phyloP scores from a whole-genome alignment of 1,284 basidiomycete species.

The Thecaphora thlaspeos region DNA sequence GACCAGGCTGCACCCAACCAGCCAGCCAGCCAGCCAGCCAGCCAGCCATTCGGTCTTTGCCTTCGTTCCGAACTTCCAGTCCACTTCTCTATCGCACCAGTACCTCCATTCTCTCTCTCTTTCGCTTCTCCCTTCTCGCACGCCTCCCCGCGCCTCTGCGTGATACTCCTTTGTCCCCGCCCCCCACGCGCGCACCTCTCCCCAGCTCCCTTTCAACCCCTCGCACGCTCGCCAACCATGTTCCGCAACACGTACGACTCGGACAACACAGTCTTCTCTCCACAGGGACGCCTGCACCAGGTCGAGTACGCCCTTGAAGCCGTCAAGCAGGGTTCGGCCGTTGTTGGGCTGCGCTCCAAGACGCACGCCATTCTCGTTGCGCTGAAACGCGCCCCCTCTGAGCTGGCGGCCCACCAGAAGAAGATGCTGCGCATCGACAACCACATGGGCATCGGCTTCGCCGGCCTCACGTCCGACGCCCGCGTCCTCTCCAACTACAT shows the following conservation, averaged over 20 bases:
- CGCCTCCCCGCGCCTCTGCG: too few species aligned
- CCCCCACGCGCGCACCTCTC: too few species aligned
- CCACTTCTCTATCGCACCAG: too few species aligned
- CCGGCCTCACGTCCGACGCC: slow-evolving; percentile 94
- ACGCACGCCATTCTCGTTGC: slow-evolving; percentile 92
- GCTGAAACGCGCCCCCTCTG: slow-evolving; percentile 97
- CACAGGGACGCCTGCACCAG: slow-evolving; percentile 68
- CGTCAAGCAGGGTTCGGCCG: slow-evolving; percentile 98
- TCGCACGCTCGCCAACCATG: too few species aligned
- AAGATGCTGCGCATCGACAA: slow-evolving; percentile 99
- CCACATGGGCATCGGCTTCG: slow-evolving; percentile 97
- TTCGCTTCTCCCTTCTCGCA: too few species aligned
- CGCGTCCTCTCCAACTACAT: slow-evolving; percentile 88
- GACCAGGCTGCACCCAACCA: too few species aligned
- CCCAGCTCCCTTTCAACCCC: too few species aligned
- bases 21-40: too few species aligned
- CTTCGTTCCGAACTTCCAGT: too few species aligned
- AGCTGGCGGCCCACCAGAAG: slow-evolving; percentile 97
- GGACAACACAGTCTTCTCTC: slow-evolving; percentile 57
- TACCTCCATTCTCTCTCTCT: too few species aligned
- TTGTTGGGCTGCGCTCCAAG: slow-evolving; percentile 90
- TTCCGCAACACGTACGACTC: slow-evolving; percentile 56
- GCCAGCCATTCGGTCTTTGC: too few species aligned
- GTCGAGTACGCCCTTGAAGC: slow-evolving; percentile 99
- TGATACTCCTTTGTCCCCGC: too few species aligned